phyloP scores from a whole-genome alignment of 495 filamentous ascomycete genomes.

The Podospora pseudocomata region DNA sequence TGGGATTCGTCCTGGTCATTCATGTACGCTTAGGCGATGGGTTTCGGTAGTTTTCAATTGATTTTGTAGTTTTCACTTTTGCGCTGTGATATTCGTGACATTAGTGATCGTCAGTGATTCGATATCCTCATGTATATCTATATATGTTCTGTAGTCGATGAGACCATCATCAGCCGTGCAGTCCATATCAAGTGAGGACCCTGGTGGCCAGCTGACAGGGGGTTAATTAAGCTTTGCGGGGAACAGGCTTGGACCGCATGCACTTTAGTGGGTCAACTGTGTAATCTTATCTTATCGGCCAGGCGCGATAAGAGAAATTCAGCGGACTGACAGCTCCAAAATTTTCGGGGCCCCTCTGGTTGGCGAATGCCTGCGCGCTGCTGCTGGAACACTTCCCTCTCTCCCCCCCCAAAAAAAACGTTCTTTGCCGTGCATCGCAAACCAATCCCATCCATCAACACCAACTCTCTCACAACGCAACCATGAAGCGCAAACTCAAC shows the following conservation, averaged over 20 bases:
- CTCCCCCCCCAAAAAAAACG: background rate
- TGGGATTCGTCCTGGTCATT: background rate
- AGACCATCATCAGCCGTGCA: background rate
- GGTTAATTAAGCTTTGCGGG: slow-evolving; percentile 23
- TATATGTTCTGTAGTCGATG: background rate
- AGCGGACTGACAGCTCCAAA: slow-evolving; percentile 3
- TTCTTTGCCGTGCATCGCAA: background rate
- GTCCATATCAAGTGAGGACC: background rate
- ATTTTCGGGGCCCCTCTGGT: slow-evolving; percentile 5
- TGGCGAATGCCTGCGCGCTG: background rate
- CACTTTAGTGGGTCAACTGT: slow-evolving; percentile 3
- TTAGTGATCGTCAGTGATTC: too few relatives aligned
- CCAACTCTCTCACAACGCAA: slow-evolving; percentile 10
- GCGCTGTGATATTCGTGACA: background rate
- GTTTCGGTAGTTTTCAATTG: background rate
- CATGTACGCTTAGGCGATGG: background rate
- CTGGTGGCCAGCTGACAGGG: slow-evolving; percentile 4
- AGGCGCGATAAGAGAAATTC: slow-evolving; percentile 12
- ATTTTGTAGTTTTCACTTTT: background rate
- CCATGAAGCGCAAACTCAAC: slow-evolving; percentile 56
- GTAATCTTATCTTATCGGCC: slow-evolving; percentile 8
- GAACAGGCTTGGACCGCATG: slow-evolving; percentile 16
- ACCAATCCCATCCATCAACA: background rate
- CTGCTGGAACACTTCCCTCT: background rate
- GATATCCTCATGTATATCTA: too few relatives aligned